Evolutionary conservation across 306 rosid genomes (phyloP).

Genomic region (Fragaria ananassa): DNA sequence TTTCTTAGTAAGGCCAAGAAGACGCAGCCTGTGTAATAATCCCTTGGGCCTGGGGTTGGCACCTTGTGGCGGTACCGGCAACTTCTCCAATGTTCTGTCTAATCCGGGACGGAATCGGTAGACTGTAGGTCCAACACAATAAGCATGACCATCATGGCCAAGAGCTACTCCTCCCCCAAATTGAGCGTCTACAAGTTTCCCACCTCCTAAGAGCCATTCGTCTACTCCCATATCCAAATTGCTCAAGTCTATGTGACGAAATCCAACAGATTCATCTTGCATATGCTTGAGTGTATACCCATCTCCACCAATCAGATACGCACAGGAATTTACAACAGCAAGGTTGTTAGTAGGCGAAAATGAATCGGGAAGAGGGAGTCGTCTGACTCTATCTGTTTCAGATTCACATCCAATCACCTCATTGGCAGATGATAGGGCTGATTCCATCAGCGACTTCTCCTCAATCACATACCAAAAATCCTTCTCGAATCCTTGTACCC

Average conservation of each 20-base stretch:
- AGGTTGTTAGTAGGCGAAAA: not conserved
- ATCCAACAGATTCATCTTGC: not conserved
- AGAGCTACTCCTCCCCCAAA: not conserved
- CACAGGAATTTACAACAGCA: not conserved
- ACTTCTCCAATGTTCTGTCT: not conserved
- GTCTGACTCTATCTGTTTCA: not conserved
- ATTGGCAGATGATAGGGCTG: too few relatives aligned
- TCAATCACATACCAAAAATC: too few relatives aligned
- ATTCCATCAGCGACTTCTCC: too few relatives aligned
- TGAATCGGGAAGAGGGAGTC: not conserved
- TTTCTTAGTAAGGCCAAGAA: not conserved
- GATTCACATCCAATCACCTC: not conserved
- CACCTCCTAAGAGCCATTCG: not conserved
- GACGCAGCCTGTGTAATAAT: not conserved
- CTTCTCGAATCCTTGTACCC: too few relatives aligned
- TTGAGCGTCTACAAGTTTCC: not conserved
- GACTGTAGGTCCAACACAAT: not conserved
- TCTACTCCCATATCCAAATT: not conserved
- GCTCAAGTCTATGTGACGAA: too few relatives aligned
- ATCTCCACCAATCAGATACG: not conserved
- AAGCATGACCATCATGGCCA: not conserved
- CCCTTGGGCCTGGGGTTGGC: too few relatives aligned
- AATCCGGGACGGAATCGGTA: not conserved
- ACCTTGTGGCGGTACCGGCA: not conserved
- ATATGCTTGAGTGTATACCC: too few relatives aligned